Conservation (phyloP, 2,329 filamentous ascomycete genomes). For the Fusarium guadeloupense region DNA sequence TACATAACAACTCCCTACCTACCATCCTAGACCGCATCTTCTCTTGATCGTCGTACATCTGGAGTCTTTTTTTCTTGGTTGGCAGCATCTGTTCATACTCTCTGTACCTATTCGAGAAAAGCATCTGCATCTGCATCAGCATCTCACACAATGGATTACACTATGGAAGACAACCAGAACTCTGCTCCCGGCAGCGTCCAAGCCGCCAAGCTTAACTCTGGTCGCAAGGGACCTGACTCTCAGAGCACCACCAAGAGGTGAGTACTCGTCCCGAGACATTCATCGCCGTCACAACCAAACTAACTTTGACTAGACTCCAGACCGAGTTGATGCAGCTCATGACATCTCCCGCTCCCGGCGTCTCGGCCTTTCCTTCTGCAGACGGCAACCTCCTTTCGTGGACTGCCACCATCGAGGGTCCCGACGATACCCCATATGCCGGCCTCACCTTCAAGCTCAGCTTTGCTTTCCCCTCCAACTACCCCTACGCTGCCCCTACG, state of each 20-base stretch:
- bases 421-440: slow-evolving; percentile 90
- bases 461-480: slow-evolving; percentile 90
- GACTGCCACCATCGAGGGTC: slow-evolving; percentile 93
- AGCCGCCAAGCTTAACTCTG: slow-evolving; percentile 67
- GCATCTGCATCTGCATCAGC: neutral
- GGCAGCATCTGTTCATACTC: slow-evolving; percentile 8
- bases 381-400: slow-evolving; percentile 91
- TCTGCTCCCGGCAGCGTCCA: slow-evolving; percentile 69
- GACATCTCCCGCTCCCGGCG: slow-evolving; percentile 90
- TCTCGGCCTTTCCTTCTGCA: slow-evolving; percentile 92
- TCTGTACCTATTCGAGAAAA: slow-evolving; percentile 1
- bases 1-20: slow-evolving; percentile 22
- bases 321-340: slow-evolving; percentile 98
- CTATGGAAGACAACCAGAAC: slow-evolving; percentile 70
- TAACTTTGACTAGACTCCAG: slow-evolving; percentile 73
- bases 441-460: slow-evolving; percentile 90
- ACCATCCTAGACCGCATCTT: slow-evolving; percentile 3
- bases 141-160: slow-evolving; percentile 52
- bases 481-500: slow-evolving; percentile 89
- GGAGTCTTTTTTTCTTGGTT: slow-evolving; percentile 12
- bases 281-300: neutral
- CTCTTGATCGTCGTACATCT: slow-evolving; percentile 1
- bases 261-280: slow-evolving; percentile 25
- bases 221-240: slow-evolving; percentile 69
- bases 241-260: slow-evolving; percentile 84